phyloP scores from a whole-genome alignment of 2,329 filamentous ascomycete genomes.

The Fusarium torreyae region DNA sequence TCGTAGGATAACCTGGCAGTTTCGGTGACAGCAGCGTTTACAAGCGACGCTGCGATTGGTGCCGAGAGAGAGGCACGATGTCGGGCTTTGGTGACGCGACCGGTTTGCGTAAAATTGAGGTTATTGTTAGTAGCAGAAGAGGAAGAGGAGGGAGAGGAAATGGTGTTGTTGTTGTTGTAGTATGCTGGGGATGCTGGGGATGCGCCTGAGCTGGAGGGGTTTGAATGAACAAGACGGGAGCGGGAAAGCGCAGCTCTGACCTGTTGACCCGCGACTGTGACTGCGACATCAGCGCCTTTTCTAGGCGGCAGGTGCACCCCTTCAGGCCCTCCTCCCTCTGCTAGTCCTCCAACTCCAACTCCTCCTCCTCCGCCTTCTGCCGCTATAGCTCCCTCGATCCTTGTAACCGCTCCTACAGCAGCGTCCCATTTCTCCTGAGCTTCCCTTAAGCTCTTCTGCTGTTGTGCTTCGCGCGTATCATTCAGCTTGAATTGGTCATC shows the following conservation, averaged over 20 bases:
- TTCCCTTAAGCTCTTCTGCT: slow-evolving; percentile 41
- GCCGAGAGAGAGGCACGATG: slow-evolving; percentile 44
- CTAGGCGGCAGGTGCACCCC: slow-evolving; percentile 41
- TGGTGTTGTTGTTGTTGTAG: slow-evolving; percentile 33
- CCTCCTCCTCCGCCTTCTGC: slow-evolving; percentile 26
- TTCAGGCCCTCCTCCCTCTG: slow-evolving; percentile 17
- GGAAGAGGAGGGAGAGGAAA: not conserved
- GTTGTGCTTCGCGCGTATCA: slow-evolving; percentile 33
- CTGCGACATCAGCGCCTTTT: slow-evolving; percentile 42
- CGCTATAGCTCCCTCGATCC: slow-evolving; percentile 37
- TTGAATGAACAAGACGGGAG: slow-evolving; percentile 38
- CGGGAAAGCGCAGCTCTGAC: slow-evolving; percentile 43
- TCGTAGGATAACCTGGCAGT: slow-evolving; percentile 42
- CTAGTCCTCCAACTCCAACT: slow-evolving; percentile 19
- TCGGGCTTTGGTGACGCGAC: slow-evolving; percentile 49
- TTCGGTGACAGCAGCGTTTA: slow-evolving; percentile 42
- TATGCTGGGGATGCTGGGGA: slow-evolving; percentile 24
- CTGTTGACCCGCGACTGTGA: slow-evolving; percentile 23
- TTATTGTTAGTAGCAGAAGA: slow-evolving; percentile 12
- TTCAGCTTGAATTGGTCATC: slow-evolving; percentile 6
- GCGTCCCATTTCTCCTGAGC: slow-evolving; percentile 45
- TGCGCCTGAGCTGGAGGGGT: slow-evolving; percentile 37
- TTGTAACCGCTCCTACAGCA: slow-evolving; percentile 33
- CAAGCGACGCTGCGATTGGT: slow-evolving; percentile 41
- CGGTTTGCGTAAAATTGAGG: slow-evolving; percentile 43